Evolutionary conservation across 2,329 filamentous ascomycete species (phyloP), one percentile per base, ranked within the genome.

Genomic region (Chrysoporthe puriensis): DNA sequence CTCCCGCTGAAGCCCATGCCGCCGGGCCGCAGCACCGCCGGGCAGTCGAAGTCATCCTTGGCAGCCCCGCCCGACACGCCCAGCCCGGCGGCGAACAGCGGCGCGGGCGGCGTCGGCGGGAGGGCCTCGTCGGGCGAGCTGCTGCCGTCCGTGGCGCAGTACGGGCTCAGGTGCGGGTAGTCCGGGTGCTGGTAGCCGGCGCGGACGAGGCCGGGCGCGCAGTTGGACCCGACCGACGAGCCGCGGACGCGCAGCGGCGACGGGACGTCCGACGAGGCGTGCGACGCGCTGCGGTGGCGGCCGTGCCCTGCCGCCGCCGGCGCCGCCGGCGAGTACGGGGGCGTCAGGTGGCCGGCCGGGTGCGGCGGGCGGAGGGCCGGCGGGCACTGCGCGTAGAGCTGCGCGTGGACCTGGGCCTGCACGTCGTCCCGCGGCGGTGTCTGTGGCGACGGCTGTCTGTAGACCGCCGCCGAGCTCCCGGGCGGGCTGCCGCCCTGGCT

Each of bases 91-190:
- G 71, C 46, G 61, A 71, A 70, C 21, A 64, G 71, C 26, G 64
- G 67, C 36, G 36, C 11, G 1, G 58, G 58, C 9, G 58, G 59
- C 26, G 36, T 68, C 50, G 71, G 36, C 59, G 64, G 70, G 52
- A 62, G 58, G 21, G 66, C 34, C 16, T 63, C 57, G 32, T 62
- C 62, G 18, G 62, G 52, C 46, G 63, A 46, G 65, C 52, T 58
- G 57, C 58, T 63, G 50, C 56, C 13, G 18, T 34, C 60, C 4
- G 32, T 63, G 18, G 52, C 50, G 16, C 26, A 70, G 62, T 76
- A 76, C 0, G 75, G 74, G 63, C 72, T 74, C 74, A 77, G 73
- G 40, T 72, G 66, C 21, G 75, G 74, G 59, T 76, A 77, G n/a
- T 73, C 71, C 3, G 70, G 70, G 54, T 73, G 72, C 40, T 64